Percentiles rank a stretch among this genome's conserved stretches.
These are phyloP conservation scores for Fusarium ramigenum DNA, from an alignment of 2,329 filamentous ascomycete species.

Conservation along the genomic window DNA sequence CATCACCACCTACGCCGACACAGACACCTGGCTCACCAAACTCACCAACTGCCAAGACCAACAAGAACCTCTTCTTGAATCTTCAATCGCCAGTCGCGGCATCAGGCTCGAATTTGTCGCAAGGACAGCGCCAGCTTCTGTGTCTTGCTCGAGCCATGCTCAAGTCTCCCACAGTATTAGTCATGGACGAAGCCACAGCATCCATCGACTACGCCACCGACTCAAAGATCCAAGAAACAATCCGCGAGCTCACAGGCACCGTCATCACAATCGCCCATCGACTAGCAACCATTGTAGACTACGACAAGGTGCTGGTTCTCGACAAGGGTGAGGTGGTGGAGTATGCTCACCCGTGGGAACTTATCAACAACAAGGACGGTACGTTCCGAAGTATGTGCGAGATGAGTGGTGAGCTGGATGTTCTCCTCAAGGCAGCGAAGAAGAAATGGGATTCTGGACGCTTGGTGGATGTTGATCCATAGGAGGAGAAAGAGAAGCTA, in stretches of 20 bases:
- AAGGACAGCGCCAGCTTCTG: constrained; percentile 93
- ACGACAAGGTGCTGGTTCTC: constrained; percentile 95
- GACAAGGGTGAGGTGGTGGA: constrained; percentile 90
- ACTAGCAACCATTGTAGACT: constrained; percentile 96
- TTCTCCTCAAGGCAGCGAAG: constrained; percentile 63
- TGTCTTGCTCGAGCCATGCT: constrained; percentile 93
- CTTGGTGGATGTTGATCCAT: constrained; percentile 47
- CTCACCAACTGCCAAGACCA: constrained; percentile 63
- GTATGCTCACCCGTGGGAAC: constrained; percentile 87
- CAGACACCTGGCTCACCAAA: constrained; percentile 38
- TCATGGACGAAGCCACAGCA: constrained; percentile 99
- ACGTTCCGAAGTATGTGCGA: constrained; percentile 72
- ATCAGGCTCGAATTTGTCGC: constrained; percentile 92
- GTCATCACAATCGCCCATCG: constrained; percentile 97
- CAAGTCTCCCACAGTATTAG: constrained; percentile 89
- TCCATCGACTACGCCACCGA: constrained; percentile 98
- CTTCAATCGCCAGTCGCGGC: constrained; percentile 85
- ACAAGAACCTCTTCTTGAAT: constrained; percentile 95
- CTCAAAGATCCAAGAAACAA: constrained; percentile 94
- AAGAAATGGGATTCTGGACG: constrained; percentile 58
- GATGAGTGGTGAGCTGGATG: constrained; percentile 67
- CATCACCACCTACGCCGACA: constrained; percentile 41
- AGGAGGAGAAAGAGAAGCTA: constrained; percentile 14
- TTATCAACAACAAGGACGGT: constrained; percentile 77
- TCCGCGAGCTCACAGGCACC: constrained; percentile 91